phyloP scores from a whole-genome alignment of 2,329 filamentous ascomycete species.

The Pestalotiopsis sp. region DNA sequence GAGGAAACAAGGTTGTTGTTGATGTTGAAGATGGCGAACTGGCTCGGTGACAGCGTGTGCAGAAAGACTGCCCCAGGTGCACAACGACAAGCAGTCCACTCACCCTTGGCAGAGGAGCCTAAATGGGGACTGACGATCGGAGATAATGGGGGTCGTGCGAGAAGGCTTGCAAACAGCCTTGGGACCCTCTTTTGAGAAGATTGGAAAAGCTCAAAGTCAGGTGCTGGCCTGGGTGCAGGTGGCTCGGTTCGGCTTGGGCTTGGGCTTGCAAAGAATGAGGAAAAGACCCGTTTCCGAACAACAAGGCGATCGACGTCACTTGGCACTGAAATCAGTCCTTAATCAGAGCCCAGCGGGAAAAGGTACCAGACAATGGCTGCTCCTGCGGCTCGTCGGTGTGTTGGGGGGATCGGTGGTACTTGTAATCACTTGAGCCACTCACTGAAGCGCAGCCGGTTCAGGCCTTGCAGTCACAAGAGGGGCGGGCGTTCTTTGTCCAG shows the following conservation, averaged over 20 bases:
- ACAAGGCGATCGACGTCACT: not conserved
- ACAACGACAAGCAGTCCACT: not conserved
- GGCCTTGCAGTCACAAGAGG: not conserved
- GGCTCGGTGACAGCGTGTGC: not conserved
- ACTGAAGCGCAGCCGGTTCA: not conserved
- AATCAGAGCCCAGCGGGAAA: not conserved
- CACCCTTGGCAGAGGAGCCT: not conserved
- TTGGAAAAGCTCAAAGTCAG: not conserved
- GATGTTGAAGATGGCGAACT: not conserved
- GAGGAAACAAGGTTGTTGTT: not conserved
- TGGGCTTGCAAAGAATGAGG: not conserved
- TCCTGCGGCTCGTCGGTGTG: not conserved
- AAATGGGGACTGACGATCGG: conserved; percentile 1
- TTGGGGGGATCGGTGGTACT: not conserved
- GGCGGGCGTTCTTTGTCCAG: too few species aligned
- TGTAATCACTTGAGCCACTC: not conserved
- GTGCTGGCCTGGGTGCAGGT: not conserved
- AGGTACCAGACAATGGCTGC: not conserved
- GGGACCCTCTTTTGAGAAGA: not conserved
- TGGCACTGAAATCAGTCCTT: not conserved
- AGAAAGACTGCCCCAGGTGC: not conserved
- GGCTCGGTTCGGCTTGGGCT: too few species aligned
- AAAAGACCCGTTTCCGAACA: conserved; percentile 4
- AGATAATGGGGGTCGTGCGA: not conserved
- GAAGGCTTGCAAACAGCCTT: not conserved